phyloP scores from a whole-genome alignment of 1,139 yeast genomes.

The Lodderomyces beijingensis region DNA sequence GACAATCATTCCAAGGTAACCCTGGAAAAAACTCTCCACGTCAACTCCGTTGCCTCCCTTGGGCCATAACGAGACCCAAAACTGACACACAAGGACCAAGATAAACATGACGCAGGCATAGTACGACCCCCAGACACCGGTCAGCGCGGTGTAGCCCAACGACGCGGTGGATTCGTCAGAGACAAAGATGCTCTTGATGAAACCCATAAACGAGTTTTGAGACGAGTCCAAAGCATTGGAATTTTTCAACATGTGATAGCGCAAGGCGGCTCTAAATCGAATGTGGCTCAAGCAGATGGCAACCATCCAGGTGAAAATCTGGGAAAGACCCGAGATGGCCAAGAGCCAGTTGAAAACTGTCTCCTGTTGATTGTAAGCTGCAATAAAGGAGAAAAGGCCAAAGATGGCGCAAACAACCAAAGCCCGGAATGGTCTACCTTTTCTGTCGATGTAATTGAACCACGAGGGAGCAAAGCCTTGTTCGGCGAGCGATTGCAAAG shows the following conservation, averaged over 20 bases:
- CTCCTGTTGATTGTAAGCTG: slow-evolving; percentile 38
- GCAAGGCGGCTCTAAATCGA: slow-evolving; percentile 41
- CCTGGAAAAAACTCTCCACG: slow-evolving; percentile 33
- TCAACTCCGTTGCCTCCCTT: slow-evolving; percentile 25
- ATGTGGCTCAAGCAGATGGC: slow-evolving; percentile 40
- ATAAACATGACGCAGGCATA: slow-evolving; percentile 32
- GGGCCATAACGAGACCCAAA: slow-evolving; percentile 42
- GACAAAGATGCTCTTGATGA: too few species aligned
- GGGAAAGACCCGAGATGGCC: slow-evolving; percentile 41
- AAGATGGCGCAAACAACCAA: slow-evolving; percentile 29
- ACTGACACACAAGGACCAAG: slow-evolving; percentile 37
- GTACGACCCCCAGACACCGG: slow-evolving; percentile 40
- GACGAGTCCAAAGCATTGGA: too few species aligned
- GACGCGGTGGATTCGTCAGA: slow-evolving; percentile 30
- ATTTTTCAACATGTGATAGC: too few species aligned
- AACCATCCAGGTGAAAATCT: slow-evolving; percentile 41
- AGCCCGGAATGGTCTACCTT: slow-evolving; percentile 42
- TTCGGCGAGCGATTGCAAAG: slow-evolving; percentile 40
- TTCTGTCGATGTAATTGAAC: slow-evolving; percentile 39
- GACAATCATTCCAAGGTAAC: slow-evolving; percentile 34
- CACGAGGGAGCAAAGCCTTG: slow-evolving; percentile 41
- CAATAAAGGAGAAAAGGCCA: slow-evolving; percentile 32
- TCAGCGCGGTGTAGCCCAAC: slow-evolving; percentile 37
- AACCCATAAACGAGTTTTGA: too few species aligned
- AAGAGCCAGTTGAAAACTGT: slow-evolving; percentile 42